phyloP scores from a whole-genome alignment of 2,329 filamentous ascomycete genomes.

The Trichoderma simmonsii region DNA sequence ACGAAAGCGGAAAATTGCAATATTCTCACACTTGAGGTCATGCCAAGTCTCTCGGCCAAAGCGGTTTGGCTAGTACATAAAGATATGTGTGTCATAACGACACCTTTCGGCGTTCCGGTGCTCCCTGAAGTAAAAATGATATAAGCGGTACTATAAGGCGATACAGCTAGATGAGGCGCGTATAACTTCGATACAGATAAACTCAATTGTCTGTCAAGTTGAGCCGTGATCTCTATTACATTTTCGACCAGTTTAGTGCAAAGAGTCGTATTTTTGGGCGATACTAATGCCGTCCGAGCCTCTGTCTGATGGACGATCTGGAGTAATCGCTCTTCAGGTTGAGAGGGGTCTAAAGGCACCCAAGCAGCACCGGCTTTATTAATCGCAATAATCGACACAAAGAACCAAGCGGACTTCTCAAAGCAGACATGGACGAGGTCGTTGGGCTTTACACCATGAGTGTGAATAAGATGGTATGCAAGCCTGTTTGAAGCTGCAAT shows the following conservation, averaged over 20 bases:
- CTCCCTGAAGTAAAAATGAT: conserved; percentile 22
- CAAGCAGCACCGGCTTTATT: conserved; percentile 21
- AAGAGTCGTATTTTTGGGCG: accelerated
- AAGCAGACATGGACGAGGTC: conserved; percentile 12
- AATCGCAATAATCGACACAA: conserved; percentile 21
- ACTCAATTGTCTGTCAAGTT: neutral
- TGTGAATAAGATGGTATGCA: conserved; percentile 12
- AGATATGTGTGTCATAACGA: conserved; percentile 23
- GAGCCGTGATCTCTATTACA: neutral
- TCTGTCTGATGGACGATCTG: neutral
- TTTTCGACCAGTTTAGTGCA: neutral
- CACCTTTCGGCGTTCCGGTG: conserved; percentile 23
- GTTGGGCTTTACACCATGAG: conserved; percentile 16
- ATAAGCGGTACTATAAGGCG: conserved; percentile 20
- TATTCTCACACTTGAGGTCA: neutral
- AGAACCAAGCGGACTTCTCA: conserved; percentile 15
- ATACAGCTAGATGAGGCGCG: neutral
- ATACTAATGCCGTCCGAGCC: neutral
- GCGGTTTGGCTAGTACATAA: neutral
- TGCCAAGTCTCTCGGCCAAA: neutral
- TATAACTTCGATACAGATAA: accelerated
- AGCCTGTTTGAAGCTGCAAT: conserved; percentile 3
- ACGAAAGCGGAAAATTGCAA: neutral
- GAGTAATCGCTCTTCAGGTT: neutral
- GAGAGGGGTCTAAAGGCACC: conserved; percentile 17